A percentile compares a stretch with the other conserved stretches of the same genome.
Evolutionary conservation across 345 rosid species (phyloP).

Genomic region (Melastoma malabathricum): DNA sequence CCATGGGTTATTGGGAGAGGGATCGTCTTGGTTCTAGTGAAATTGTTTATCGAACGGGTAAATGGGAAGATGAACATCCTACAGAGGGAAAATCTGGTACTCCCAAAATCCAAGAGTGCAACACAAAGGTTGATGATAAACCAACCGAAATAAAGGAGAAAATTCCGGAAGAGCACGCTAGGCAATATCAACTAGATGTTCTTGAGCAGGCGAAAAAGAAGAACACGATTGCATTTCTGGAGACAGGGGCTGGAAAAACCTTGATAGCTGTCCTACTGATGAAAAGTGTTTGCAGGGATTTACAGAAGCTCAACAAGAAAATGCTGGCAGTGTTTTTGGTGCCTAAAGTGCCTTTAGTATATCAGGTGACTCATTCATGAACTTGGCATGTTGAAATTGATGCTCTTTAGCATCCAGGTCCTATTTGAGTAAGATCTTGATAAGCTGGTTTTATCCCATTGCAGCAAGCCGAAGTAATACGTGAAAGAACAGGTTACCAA

Average conservation of each 20-base stretch:
- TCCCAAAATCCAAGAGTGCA: conserved; percentile 26
- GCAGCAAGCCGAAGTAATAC: conserved; percentile 97
- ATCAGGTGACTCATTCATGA: conserved; percentile 43
- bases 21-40: conserved; percentile 58
- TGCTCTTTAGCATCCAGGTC: not conserved
- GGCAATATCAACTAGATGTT: conserved; percentile 86
- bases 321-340: conserved; percentile 91
- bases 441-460: conserved; percentile 11
- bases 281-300: conserved; percentile 48
- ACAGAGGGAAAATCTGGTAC: conserved; percentile 32
- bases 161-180: conserved; percentile 74
- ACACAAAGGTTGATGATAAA: conserved; percentile 35
- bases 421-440: conserved; percentile 4
- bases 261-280: conserved; percentile 90
- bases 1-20: conserved; percentile 93
- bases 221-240: conserved; percentile 94
- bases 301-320: conserved; percentile 51
- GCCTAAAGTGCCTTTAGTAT: conserved; percentile 95
- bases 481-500: conserved; percentile 51
- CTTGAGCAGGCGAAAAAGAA: conserved; percentile 86
- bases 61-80: conserved; percentile 66
- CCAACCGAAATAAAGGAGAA: conserved; percentile 55
- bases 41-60: conserved; percentile 58
- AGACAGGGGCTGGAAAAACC: conserved; percentile 98
- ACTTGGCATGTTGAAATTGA: conserved; percentile 1